Evolutionary conservation across 2,329 filamentous ascomycete genomes (phyloP), one percentile per base, ranked within the genome.

Genomic region (Byssothecium circinans): DNA sequence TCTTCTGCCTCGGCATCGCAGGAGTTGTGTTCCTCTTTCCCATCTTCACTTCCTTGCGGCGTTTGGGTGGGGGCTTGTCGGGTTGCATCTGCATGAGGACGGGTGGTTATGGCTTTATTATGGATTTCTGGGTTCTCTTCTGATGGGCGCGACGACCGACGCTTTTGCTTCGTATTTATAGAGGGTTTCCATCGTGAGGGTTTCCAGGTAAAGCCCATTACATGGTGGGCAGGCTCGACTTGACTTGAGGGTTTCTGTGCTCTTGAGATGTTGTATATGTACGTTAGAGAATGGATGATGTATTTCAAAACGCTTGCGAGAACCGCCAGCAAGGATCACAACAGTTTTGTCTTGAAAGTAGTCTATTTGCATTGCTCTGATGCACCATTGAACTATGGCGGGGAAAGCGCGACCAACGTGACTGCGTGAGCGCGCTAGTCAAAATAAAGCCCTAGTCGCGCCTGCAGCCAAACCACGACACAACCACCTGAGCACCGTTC

Each of bases 361-460:
- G 23, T 5, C 23, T 25, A 10, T 25, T 10, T 25, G 23, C 23
- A 25, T 25, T 25, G 10, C 23, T 25, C 10, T 25, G 23, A 25
- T 25, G 10, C 10, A 10, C 23, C 23, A 25, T 25, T 25, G 5
- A 25, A 10, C 5, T 6, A 25, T 6, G 5, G 5, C 23, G 5
- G 10, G 10, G 5, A 25, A 5, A 6, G 23, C 23, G 30, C 22
- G 32, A 27, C 32, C 39, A 60, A 61, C 59, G 58, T 64, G 62
- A 63, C 44, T 48, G 39, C 57, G 59, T 50, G 60, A 57, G 18
- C 19, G 49, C 63, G 57, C 61, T 64, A 65, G 47, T 39, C 56
- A 36, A 22, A 18, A 45, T 54, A 38, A 37, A 41, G 23, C 41
- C 25, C 35, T 49, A 54, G 44, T 54, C 60, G 61, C 50, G 56